Evolutionary conservation across 345 rosid species (phyloP).

Genomic region (Gossypium raimondii): DNA sequence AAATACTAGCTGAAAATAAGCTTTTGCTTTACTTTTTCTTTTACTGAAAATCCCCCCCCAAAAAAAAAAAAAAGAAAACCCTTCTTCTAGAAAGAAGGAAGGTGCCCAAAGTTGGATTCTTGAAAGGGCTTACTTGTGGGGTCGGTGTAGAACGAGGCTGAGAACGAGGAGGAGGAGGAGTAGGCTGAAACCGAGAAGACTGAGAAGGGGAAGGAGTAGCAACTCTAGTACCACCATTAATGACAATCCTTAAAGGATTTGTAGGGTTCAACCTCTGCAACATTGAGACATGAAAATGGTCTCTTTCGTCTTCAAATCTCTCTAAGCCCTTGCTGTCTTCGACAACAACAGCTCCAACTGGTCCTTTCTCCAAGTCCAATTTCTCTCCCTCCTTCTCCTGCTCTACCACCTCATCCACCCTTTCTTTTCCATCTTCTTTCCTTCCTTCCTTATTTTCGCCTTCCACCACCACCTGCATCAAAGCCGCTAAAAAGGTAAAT

Average conservation of each 20-base stretch:
- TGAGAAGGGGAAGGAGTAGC: slow-evolving; percentile 46
- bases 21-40: background rate
- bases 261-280: slow-evolving; percentile 70
- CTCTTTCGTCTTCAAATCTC: slow-evolving; percentile 18
- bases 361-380: slow-evolving; percentile 42
- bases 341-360: slow-evolving; percentile 17
- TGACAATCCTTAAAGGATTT: slow-evolving; percentile 70
- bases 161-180: slow-evolving; percentile 20
- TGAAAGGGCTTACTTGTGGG: slow-evolving; percentile 50
- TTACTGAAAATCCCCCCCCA: background rate
- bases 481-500: background rate
- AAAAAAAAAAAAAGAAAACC: background rate
- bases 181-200: slow-evolving; percentile 29
- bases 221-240: slow-evolving; percentile 49
- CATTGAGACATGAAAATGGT: slow-evolving; percentile 41
- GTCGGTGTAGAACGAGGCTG: slow-evolving; percentile 80
- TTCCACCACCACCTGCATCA: slow-evolving; percentile 35
- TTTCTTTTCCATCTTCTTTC: slow-evolving; percentile 12
- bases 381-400: background rate
- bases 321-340: slow-evolving; percentile 25
- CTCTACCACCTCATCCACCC: background rate
- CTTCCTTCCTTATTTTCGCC: slow-evolving; percentile 33
- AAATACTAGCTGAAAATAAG: background rate
- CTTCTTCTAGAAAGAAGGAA: background rate
- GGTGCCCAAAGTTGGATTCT: background rate